Evolutionary conservation across 169 alveolate genomes (phyloP).

Genomic region (Toxoplasma gondii): DNA sequence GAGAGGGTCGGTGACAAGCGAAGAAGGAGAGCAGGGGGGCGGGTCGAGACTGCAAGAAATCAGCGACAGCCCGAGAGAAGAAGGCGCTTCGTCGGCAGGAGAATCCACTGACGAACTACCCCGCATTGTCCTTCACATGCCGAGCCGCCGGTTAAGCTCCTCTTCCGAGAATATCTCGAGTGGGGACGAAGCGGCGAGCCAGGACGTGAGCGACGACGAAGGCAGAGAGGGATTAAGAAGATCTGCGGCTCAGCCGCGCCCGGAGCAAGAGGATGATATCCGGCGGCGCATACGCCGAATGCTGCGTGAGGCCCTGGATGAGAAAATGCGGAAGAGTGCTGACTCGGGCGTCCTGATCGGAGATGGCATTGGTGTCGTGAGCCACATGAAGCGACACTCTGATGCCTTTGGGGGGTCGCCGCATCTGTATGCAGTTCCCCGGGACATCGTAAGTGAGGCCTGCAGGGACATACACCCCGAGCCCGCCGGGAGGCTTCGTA

Average conservation of each 20-base stretch:
- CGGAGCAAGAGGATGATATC: not conserved
- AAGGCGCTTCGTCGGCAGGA: not conserved
- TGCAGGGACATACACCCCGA: not conserved
- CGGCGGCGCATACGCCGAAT: not conserved
- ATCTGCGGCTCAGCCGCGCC: not conserved
- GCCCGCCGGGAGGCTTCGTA: not conserved
- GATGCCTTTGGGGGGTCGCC: too few species aligned
- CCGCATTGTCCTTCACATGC: not conserved
- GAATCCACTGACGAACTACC: not conserved
- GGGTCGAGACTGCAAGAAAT: too few species aligned
- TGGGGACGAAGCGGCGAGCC: not conserved
- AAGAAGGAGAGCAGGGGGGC: too few species aligned
- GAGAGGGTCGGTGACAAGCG: too few species aligned
- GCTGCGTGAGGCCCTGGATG: conserved; percentile 2
- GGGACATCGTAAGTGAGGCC: not conserved
- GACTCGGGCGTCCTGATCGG: not conserved
- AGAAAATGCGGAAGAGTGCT: conserved; percentile 16
- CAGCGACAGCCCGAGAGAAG: not conserved
- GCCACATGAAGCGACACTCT: too few species aligned
- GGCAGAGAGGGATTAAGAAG: not conserved
- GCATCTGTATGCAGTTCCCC: too few species aligned
- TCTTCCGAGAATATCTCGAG: not conserved
- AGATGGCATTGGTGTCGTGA: too few species aligned
- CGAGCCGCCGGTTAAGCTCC: not conserved
- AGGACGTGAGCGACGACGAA: not conserved